Evolutionary conservation across 305 asterid species (phyloP).

Genomic region (Andrographis paniculata): DNA sequence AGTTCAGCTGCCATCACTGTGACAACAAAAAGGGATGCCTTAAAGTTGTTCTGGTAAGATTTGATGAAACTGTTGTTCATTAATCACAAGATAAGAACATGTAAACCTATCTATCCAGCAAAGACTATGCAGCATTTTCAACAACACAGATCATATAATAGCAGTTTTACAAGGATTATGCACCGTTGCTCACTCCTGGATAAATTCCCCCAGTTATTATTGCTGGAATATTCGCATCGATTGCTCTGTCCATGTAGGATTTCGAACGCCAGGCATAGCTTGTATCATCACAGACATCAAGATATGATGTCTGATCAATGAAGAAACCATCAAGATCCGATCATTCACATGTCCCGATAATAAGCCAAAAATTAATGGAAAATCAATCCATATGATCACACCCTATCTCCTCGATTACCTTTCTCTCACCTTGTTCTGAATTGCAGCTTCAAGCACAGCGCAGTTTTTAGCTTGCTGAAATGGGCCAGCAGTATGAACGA

Average conservation of each 20-base stretch:
- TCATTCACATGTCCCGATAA: neutral
- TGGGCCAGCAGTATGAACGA: conserved; percentile 87
- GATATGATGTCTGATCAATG: conserved; percentile 93
- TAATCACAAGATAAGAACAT: no score
- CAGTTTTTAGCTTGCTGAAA: conserved; percentile 79
- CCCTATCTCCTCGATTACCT: no score
- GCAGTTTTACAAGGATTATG: conserved; percentile 30
- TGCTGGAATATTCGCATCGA: conserved; percentile 72
- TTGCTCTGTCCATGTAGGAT: conserved; percentile 63
- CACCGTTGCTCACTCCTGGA: conserved; percentile 99
- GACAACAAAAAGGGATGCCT: conserved; percentile 10
- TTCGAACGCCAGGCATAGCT: conserved; percentile 67
- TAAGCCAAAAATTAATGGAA: no score
- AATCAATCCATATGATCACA: no score
- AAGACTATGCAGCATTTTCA: no score
- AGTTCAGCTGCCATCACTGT: conserved; percentile 99
- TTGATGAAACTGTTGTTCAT: neutral
- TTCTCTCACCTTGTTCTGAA: conserved; percentile 89
- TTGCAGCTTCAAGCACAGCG: conserved; percentile 82
- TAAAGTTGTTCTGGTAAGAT: no score
- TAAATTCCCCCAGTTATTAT: conserved; percentile 92
- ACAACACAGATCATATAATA: conserved; percentile 8
- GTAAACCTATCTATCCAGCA: no score
- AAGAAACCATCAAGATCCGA: no score
- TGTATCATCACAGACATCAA: conserved; percentile 93